phyloP scores from a whole-genome alignment of 1,139 yeast species.

The Scheffersomyces cryptocercus region DNA sequence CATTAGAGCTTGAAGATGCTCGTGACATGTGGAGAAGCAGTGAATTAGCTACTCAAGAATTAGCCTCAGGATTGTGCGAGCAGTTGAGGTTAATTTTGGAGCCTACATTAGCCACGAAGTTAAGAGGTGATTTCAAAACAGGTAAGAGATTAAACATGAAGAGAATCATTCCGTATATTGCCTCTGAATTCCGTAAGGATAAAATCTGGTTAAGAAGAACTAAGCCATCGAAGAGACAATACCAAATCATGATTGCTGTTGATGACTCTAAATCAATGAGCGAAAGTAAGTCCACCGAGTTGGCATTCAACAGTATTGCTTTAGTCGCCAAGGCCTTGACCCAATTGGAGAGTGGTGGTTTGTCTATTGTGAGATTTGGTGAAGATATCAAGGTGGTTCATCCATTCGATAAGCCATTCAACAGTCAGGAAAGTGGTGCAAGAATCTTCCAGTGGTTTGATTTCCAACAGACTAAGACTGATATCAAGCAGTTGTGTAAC shows the following conservation, averaged over 20 bases:
- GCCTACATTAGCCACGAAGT: conserved; percentile 92
- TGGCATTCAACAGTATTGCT: conserved; percentile 94
- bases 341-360: conserved; percentile 91
- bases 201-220: conserved; percentile 98
- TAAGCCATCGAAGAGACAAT: conserved; percentile 95
- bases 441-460: conserved; percentile 85
- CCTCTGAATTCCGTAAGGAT: conserved; percentile 95
- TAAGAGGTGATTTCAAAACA: conserved; percentile 94
- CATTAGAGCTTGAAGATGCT: conserved; percentile 64
- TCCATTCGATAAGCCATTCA: conserved; percentile 83
- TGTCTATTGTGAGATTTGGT: conserved; percentile 90
- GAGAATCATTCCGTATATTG: conserved; percentile 95
- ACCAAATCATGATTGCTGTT: conserved; percentile 95
- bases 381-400: conserved; percentile 82
- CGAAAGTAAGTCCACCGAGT: conserved; percentile 83
- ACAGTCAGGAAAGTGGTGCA: conserved; percentile 77
- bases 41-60: conserved; percentile 80
- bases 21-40: conserved; percentile 79
- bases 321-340: conserved; percentile 92
- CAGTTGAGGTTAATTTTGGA: conserved; percentile 90
- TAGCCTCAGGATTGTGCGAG: conserved; percentile 87
- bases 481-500: conserved; percentile 71
- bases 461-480: conserved; percentile 86
- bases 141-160: conserved; percentile 98
- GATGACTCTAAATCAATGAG: conserved; percentile 98